Conservation (phyloP, 805 yeast species). For the Nakazawaea siamensis region DNA sequence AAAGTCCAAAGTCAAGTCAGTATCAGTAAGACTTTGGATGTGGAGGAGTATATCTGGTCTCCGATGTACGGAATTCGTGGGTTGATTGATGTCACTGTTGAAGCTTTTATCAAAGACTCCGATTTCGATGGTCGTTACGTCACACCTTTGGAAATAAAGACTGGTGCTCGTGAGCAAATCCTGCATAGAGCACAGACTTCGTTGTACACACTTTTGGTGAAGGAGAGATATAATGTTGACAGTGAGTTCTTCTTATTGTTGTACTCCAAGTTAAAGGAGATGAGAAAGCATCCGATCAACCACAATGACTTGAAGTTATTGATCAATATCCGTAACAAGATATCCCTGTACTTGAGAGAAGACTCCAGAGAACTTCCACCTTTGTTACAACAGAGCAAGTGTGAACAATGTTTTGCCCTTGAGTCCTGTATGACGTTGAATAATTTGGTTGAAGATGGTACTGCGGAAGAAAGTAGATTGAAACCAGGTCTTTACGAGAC, state of each 20-base stretch:
- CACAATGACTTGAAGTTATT: conserved; percentile 56
- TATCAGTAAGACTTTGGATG: conserved; percentile 61
- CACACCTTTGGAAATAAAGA: conserved; percentile 84
- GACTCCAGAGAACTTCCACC: conserved; percentile 46
- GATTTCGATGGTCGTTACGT: conserved; percentile 35
- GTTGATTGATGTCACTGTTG: conserved; percentile 78
- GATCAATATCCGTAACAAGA: conserved; percentile 61
- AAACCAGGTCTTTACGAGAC: conserved; percentile 35
- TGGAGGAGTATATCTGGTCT: conserved; percentile 90
- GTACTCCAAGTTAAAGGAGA: conserved; percentile 56
- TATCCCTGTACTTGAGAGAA: conserved; percentile 52
- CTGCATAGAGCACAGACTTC: conserved; percentile 84
- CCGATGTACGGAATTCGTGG: conserved; percentile 89
- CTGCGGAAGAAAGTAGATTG: conserved; percentile 45
- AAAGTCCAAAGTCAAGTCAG: conserved; percentile 34
- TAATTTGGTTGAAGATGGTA: conserved; percentile 52
- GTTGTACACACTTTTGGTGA: conserved; percentile 67
- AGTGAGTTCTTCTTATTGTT: conserved; percentile 59
- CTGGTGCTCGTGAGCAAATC: conserved; percentile 58
- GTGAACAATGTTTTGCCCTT: conserved; percentile 54
- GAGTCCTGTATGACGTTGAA: conserved; percentile 59
- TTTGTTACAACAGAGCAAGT: conserved; percentile 38
- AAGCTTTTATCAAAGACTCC: conserved; percentile 37
- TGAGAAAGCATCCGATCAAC: conserved; percentile 45
- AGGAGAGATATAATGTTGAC: conserved; percentile 71